Conservation (phyloP, 257 asterid genomes). For the Fraxinus pennsylvanica region DNA sequence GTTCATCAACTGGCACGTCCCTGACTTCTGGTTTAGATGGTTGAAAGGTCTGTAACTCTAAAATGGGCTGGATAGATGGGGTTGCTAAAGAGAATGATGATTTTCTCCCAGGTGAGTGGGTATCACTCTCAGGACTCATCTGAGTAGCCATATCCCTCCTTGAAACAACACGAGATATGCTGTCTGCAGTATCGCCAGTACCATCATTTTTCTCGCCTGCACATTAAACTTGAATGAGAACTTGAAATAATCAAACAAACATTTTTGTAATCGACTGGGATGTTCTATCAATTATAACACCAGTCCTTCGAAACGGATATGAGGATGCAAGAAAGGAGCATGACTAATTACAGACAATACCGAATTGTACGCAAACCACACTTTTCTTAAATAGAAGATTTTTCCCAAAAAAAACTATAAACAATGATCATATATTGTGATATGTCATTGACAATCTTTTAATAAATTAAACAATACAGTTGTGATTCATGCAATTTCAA, state of each 20-base stretch:
- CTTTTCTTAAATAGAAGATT: no score
- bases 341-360: not conserved
- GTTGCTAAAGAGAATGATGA: slow-evolving; percentile 61
- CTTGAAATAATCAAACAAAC: slow-evolving; percentile 7
- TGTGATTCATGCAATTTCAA: not conserved
- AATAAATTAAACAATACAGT: not conserved
- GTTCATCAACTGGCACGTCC: slow-evolving; percentile 85
- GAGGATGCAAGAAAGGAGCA: not conserved
- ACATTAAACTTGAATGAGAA: not conserved
- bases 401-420: no score
- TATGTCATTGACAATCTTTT: not conserved
- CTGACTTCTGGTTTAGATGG: slow-evolving; percentile 61
- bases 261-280: not conserved
- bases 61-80: slow-evolving; percentile 57
- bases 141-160: slow-evolving; percentile 97
- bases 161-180: slow-evolving; percentile 52
- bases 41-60: slow-evolving; percentile 44
- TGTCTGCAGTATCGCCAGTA: slow-evolving; percentile 41
- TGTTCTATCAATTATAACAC: not conserved
- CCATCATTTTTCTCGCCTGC: slow-evolving; percentile 50
- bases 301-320: not conserved
- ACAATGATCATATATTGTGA: not conserved
- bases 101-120: slow-evolving; percentile 44
- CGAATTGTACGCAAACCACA: no score
- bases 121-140: slow-evolving; percentile 89